phyloP scores from a whole-genome alignment of 495 filamentous ascomycete genomes.

The Xylaria castorea region DNA sequence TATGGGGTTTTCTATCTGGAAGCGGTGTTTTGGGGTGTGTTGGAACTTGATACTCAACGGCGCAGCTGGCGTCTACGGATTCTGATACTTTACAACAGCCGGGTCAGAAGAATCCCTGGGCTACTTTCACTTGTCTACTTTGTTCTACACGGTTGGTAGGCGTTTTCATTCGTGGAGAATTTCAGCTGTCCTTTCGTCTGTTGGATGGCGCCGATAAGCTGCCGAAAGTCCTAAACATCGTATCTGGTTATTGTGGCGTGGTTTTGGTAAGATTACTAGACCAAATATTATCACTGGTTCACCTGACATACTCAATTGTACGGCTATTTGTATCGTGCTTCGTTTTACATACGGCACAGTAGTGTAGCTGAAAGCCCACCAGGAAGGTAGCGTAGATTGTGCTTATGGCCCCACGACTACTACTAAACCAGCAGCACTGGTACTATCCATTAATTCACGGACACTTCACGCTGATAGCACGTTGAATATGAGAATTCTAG shows the following conservation, averaged over 20 bases:
- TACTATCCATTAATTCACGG: background rate
- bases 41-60: background rate
- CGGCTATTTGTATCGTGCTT: background rate
- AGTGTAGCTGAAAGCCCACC: background rate
- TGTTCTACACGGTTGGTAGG: background rate
- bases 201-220: background rate
- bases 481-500: background rate
- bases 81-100: constrained; percentile 4
- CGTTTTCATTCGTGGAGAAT: background rate
- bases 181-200: background rate
- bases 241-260: background rate
- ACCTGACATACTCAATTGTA: background rate
- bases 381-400: too few species aligned
- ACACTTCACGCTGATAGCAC: background rate
- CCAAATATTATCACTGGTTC: background rate
- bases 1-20: background rate
- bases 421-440: background rate
- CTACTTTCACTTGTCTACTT: background rate
- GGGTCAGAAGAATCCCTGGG: background rate
- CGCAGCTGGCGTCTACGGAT: constrained; percentile 14
- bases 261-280: background rate
- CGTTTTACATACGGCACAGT: background rate
- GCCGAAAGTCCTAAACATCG: background rate
- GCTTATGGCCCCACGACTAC: background rate
- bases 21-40: background rate